A percentile compares a stretch with the other conserved stretches of the same genome.
Evolutionary conservation across 2,329 filamentous ascomycete genomes (phyloP).

Genomic region (Diaporthe longicolla): DNA sequence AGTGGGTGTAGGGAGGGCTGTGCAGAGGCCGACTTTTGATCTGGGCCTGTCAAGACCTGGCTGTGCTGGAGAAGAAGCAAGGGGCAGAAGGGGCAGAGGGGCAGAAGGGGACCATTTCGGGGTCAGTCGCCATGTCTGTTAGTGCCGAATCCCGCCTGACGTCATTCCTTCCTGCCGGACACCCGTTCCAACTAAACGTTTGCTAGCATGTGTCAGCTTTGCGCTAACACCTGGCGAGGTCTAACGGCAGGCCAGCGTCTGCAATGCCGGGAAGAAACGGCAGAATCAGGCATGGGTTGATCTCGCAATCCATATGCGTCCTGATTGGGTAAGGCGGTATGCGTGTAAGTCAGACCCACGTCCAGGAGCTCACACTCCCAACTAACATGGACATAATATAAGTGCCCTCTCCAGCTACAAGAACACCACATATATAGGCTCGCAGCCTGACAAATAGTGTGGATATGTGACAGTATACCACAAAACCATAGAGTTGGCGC

Average conservation of each 20-base stretch:
- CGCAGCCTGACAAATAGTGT: no score
- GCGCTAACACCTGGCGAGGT: not conserved
- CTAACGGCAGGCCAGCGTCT: not conserved
- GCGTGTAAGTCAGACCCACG: not conserved
- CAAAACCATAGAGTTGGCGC: slow-evolving; percentile 44
- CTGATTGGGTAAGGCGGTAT: not conserved
- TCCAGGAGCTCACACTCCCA: not conserved
- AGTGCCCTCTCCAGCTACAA: no score
- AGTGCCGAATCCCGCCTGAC: slow-evolving; percentile 26
- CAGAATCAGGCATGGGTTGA: not conserved
- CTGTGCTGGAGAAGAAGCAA: not conserved
- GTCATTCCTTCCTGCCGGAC: slow-evolving; percentile 20
- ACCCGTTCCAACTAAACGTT: slow-evolving; percentile 18
- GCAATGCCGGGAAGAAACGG: not conserved
- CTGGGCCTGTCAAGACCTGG: slow-evolving; percentile 23
- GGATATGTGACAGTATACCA: slow-evolving; percentile 49
- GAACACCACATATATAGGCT: no score
- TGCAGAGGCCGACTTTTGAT: slow-evolving; percentile 27
- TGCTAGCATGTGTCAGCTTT: slow-evolving; percentile 20
- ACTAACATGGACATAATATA: not conserved
- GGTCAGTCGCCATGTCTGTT: slow-evolving; percentile 2
- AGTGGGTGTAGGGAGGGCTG: slow-evolving; percentile 25
- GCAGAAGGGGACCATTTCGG: slow-evolving; percentile 3
- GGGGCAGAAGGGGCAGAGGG: slow-evolving; percentile 10
- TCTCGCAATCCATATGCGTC: not conserved